A percentile compares a stretch with the other conserved stretches of the same genome.
Conservation (phyloP, 2,329 filamentous ascomycete genomes). For the Fusarium metavorans region DNA sequence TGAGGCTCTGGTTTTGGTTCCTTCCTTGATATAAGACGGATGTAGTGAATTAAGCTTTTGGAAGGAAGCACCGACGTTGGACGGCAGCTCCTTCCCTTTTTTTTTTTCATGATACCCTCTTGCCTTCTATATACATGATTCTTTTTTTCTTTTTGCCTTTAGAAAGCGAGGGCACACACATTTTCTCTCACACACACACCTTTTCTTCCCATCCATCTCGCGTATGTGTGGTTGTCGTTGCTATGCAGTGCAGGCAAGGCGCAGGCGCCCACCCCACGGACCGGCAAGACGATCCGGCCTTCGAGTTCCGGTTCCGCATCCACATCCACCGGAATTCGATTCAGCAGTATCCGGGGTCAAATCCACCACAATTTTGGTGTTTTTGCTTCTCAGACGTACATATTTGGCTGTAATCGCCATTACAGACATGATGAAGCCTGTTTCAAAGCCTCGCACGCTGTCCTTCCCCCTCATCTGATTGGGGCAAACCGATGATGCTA, state of each 20-base stretch:
- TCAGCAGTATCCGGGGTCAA: not conserved
- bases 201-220: not conserved
- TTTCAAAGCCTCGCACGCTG: not conserved
- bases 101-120: not conserved
- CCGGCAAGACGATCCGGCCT: slow-evolving; percentile 7
- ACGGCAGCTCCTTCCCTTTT: not conserved
- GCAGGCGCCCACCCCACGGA: not conserved
- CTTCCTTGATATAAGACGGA: not conserved
- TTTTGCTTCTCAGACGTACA: not conserved
- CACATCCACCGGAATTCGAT: slow-evolving; percentile 1
- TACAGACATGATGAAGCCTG: not conserved
- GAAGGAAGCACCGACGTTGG: not conserved
- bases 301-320: slow-evolving; percentile 7
- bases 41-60: not conserved
- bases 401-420: not conserved
- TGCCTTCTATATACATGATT: not conserved
- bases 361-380: not conserved
- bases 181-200: not conserved
- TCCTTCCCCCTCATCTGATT: not conserved
- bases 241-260: not conserved
- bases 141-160: not conserved
- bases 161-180: not conserved
- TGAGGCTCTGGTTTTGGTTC: slow-evolving; percentile 24
- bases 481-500: not conserved
- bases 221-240: not conserved